A percentile compares a stretch with the other conserved stretches of the same genome.
Conservation (phyloP, 805 yeast species). For the Grigorovia yakushimaensis region DNA sequence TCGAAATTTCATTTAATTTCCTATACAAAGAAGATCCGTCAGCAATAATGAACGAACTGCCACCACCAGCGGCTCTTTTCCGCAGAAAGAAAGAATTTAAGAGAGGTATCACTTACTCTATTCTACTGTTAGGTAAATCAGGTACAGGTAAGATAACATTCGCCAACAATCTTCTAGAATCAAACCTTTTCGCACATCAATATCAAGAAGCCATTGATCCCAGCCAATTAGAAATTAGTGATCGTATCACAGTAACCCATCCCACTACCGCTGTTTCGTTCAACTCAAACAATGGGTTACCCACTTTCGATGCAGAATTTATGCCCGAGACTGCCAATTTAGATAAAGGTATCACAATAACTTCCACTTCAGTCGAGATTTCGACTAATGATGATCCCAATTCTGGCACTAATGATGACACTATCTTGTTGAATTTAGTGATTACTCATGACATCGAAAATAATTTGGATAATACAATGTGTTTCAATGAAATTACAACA, state of each 20-base stretch:
- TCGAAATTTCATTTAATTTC: too few relatives aligned
- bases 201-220: slow-evolving; percentile 28
- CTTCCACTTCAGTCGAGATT: slow-evolving; percentile 32
- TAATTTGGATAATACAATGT: slow-evolving; percentile 58
- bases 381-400: slow-evolving; percentile 10
- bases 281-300: slow-evolving; percentile 52
- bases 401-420: slow-evolving; percentile 17
- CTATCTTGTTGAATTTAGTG: slow-evolving; percentile 52
- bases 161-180: slow-evolving; percentile 56
- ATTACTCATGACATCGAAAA: slow-evolving; percentile 76
- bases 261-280: slow-evolving; percentile 39
- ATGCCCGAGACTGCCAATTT: slow-evolving; percentile 49
- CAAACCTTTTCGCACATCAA: slow-evolving; percentile 50
- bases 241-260: slow-evolving; percentile 17
- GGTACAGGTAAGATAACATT: slow-evolving; percentile 77
- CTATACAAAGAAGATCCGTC: too few relatives aligned
- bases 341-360: slow-evolving; percentile 70
- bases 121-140: slow-evolving; percentile 62
- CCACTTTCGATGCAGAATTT: slow-evolving; percentile 49
- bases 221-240: slow-evolving; percentile 5
- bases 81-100: slow-evolving; percentile 58
- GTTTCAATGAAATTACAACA: slow-evolving; percentile 54
- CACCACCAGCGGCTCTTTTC: slow-evolving; percentile 19
- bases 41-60: background rate
- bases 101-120: slow-evolving; percentile 64